Conservation (phyloP, 768 basidiomycete species). For the Lactarius deliciosus region DNA sequence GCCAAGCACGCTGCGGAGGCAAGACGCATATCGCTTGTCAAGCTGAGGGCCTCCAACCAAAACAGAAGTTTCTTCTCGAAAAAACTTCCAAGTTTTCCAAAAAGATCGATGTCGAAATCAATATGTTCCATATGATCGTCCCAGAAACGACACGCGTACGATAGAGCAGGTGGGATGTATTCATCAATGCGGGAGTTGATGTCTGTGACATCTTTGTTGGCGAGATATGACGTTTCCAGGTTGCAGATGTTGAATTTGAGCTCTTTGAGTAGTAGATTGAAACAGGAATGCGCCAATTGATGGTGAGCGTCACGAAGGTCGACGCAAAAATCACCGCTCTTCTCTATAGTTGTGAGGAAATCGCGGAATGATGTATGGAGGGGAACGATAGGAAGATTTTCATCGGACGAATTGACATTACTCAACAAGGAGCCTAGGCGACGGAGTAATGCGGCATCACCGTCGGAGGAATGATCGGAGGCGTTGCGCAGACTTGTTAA, state of each 20-base stretch:
- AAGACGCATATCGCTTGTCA: neutral
- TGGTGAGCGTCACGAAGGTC: conserved; percentile 1
- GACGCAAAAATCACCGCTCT: neutral
- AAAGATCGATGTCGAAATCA: neutral
- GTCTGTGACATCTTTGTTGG: neutral
- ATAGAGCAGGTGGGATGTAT: neutral
- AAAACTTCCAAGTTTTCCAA: neutral
- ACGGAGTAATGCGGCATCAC: neutral
- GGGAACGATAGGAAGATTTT: neutral
- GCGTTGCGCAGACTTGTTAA: neutral
- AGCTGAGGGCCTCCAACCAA: conserved; percentile 11
- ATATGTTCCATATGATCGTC: neutral
- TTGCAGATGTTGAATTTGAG: conserved; percentile 6
- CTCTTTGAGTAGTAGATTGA: neutral
- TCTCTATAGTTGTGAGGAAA: neutral
- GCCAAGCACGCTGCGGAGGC: neutral
- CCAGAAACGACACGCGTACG: conserved; percentile 4
- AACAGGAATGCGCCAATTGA: neutral
- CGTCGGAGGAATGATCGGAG: neutral
- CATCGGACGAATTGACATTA: neutral
- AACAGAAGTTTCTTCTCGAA: conserved; percentile 2
- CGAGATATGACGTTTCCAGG: neutral
- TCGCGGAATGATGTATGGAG: conserved; percentile 1
- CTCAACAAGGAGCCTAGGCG: conserved; percentile 5
- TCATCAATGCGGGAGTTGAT: neutral